phyloP scores from a whole-genome alignment of 768 basidiomycete genomes.

The Phylloporus arenicola region DNA sequence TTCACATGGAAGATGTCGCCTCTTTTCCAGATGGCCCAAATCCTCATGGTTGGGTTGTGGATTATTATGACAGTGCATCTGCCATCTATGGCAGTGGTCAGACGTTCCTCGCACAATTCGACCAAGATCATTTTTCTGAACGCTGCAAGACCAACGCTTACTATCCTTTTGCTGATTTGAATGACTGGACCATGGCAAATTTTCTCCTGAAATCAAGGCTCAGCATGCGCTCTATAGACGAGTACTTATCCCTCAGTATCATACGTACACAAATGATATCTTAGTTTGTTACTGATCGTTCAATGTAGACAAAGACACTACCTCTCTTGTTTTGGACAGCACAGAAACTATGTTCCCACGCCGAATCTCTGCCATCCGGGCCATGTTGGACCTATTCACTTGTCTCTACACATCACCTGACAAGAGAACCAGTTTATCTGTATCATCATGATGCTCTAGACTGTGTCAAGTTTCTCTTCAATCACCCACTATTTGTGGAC shows the following conservation, averaged over 20 bases:
- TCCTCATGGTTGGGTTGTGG: neutral
- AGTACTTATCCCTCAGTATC: neutral
- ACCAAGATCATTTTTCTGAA: neutral
- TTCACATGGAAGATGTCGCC: neutral
- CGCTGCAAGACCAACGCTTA: neutral
- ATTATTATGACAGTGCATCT: neutral
- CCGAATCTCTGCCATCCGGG: neutral
- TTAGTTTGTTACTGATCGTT: neutral
- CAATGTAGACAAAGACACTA: too few species aligned
- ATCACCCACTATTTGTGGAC: too few species aligned
- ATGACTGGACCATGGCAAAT: neutral
- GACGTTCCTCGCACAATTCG: neutral
- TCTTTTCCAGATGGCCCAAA: neutral
- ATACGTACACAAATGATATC: neutral
- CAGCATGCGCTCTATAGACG: neutral
- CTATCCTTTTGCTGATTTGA: neutral
- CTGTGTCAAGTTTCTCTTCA: too few species aligned
- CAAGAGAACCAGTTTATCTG: slow-evolving; percentile 17
- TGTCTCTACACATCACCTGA: slow-evolving; percentile 6
- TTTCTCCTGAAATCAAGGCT: neutral
- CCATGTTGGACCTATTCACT: slow-evolving; percentile 16
- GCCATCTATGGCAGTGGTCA: neutral
- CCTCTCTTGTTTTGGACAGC: neutral
- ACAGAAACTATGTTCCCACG: neutral
- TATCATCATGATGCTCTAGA: neutral